A percentile compares a stretch with the other conserved stretches of the same genome.
These are phyloP conservation scores for Chaetomiaceae sp. DNA, from an alignment of 2,329 filamentous ascomycete genomes.

Conservation along the genomic window DNA sequence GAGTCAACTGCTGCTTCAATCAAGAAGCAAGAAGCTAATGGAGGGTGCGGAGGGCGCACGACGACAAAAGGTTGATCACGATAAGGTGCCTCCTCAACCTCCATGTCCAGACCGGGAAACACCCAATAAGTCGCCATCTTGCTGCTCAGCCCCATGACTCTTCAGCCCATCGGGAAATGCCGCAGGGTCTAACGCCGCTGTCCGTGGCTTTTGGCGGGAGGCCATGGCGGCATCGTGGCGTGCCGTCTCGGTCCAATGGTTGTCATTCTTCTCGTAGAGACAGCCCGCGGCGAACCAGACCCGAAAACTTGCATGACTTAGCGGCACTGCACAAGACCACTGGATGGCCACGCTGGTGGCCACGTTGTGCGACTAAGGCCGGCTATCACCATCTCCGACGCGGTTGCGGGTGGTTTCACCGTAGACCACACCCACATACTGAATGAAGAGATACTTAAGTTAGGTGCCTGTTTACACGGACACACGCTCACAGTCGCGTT, in stretches of 20 bases:
- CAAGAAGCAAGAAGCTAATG: too few species aligned
- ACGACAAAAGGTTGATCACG: background rate
- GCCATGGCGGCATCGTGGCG: background rate
- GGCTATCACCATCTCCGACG: background rate
- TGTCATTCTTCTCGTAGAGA: background rate
- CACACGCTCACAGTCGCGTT: too few species aligned
- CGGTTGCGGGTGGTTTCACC: too few species aligned
- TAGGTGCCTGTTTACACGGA: too few species aligned
- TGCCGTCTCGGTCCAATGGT: background rate
- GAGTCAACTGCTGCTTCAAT: too few species aligned
- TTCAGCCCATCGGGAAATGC: background rate
- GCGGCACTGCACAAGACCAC: background rate
- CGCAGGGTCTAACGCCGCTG: background rate
- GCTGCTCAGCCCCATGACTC: constrained; percentile 4
- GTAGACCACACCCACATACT: too few species aligned
- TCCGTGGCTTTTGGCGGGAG: background rate
- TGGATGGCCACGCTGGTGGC: too few species aligned
- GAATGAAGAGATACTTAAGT: too few species aligned
- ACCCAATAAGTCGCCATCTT: background rate
- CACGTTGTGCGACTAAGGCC: background rate
- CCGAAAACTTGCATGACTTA: background rate
- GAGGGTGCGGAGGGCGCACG: too few species aligned
- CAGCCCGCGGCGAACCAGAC: too few species aligned
- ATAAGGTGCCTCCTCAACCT: too few species aligned
- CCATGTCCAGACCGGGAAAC: background rate